Base-by-base conservation (phyloP, 805 yeast genomes). In the Grigorovia jiainica region DNA sequence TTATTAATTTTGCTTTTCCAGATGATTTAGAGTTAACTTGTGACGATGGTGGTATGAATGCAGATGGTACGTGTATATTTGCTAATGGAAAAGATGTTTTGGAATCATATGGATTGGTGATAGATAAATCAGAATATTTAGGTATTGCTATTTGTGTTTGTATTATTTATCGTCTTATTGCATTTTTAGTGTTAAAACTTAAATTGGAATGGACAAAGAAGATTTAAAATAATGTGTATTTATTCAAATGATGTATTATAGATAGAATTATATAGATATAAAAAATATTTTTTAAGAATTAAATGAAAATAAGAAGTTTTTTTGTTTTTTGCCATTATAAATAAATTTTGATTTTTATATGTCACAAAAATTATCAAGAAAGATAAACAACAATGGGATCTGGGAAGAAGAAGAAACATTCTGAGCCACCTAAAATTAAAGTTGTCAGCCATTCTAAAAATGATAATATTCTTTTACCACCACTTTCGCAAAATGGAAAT, bases 1-100 rank as follows among this genome's bases (percentile, higher is more conserved):
- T 78, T 37, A 72, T 79, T n/a, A 75, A 81, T 48, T 52, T 78
- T 44, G 82, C 78, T 2, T 78, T 85, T 45, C 69, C 70, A 3
- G 47, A 54, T 21, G 72, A 68, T 25, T 71, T 76, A 46, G 54
- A 52, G 3, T 72, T 83, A 35, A 56, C 67, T 0, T 84, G 94
- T 59, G 53, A 56, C 8, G 67, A 62, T 30, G 68, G 64, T 15
- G 67, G 66, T 11, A 60, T 53, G 11, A 44, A 49, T 8, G 44
- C 56, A 6, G 57, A 59, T 40, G 61, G 64, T 5, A 44, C 59
- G 0, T 82, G 89, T 53, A 49, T 62, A 5, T 67, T 78, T 49
- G 52, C 63, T 10, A 70, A 70, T 11, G 89, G 89, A 2, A 58
- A 63, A 17, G 72, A 71, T 15, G 84, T 82, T 5, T 55, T 79